A percentile compares a stretch with the other conserved stretches of the same genome.
Evolutionary conservation across 1,284 basidiomycete species (phyloP).

Genomic region (Trametes polyzona): DNA sequence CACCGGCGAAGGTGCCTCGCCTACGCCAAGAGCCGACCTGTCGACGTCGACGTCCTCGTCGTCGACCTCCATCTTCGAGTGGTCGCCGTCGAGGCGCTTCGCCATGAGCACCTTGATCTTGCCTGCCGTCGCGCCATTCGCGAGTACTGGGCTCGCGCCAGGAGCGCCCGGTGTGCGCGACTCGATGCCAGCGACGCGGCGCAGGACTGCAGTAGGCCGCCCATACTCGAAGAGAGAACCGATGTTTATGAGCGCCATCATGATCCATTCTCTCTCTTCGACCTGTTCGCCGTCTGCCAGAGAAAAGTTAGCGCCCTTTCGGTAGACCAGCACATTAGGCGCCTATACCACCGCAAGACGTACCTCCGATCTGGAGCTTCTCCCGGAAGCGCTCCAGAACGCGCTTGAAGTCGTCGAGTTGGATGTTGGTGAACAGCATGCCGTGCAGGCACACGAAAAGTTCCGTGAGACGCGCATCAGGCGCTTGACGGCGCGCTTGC

Average conservation of each 20-base stretch:
- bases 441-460: conserved; percentile 93
- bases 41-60: conserved; percentile 64
- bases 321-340: conserved; percentile 1
- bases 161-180: conserved; percentile 31
- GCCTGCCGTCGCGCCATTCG: conserved; percentile 25
- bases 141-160: conserved; percentile 26
- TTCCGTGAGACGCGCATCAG: conserved; percentile 80
- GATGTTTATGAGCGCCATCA: conserved; percentile 91
- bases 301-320: neutral
- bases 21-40: neutral
- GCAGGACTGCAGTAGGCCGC: conserved; percentile 71
- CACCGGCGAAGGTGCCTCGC: conserved; percentile 18
- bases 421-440: conserved; percentile 93
- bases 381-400: conserved; percentile 87
- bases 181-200: conserved; percentile 53
- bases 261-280: conserved; percentile 91
- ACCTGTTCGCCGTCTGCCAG: conserved; percentile 39
- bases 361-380: conserved; percentile 77
- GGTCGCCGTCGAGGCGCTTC: conserved; percentile 45
- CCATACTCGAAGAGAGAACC: conserved; percentile 89
- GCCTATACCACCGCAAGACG: neutral
- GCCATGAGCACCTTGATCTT: conserved; percentile 41
- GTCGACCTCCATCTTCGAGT: conserved; percentile 75
- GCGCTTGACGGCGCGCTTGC: conserved; percentile 72
- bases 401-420: conserved; percentile 88